A percentile compares a stretch with the other conserved stretches of the same genome.
Evolutionary conservation across 208 protist species (phyloP).

Genomic region (Trypanosoma theileri): DNA sequence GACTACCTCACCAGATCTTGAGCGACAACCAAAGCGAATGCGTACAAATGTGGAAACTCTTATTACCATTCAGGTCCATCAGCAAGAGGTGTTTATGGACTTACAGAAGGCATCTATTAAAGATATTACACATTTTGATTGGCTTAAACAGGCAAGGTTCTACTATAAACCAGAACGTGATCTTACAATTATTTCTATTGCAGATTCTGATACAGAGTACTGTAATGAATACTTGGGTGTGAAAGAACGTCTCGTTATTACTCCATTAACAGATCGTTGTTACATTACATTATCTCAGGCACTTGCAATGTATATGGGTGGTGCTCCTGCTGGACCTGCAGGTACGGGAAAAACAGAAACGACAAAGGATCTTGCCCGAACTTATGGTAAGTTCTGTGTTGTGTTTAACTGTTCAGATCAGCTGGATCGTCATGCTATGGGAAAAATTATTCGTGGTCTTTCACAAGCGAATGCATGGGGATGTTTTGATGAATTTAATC

Average conservation of each 20-base stretch:
- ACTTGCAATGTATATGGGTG: conserved; percentile 96
- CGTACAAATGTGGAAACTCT: conserved; percentile 95
- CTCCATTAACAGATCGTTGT: conserved; percentile 94
- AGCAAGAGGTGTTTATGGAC: conserved; percentile 94
- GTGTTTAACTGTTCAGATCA: conserved; percentile 96
- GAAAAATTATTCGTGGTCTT: conserved; percentile 94
- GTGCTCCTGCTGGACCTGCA: conserved; percentile 95
- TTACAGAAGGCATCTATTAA: conserved; percentile 87
- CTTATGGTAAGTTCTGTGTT: conserved; percentile 94
- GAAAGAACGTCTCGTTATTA: conserved; percentile 95
- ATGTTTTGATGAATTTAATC: conserved; percentile 95
- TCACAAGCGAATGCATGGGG: conserved; percentile 94
- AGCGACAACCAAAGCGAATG: conserved; percentile 84
- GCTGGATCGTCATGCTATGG: conserved; percentile 93
- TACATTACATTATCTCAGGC: conserved; percentile 97
- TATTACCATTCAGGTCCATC: conserved; percentile 95
- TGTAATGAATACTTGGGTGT: conserved; percentile 96
- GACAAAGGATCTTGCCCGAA: conserved; percentile 94
- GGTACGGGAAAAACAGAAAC: conserved; percentile 98
- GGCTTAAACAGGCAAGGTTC: conserved; percentile 94
- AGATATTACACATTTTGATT: conserved; percentile 92
- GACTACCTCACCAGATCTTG: conserved; percentile 87
- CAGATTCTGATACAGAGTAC: conserved; percentile 94
- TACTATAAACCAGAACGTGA: conserved; percentile 93
- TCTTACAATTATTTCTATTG: conserved; percentile 91